Evolutionary conservation across 164 flowering plant genomes (phyloP), one percentile per base, ranked within the genome.

Genomic region (Magnolia sinica): DNA sequence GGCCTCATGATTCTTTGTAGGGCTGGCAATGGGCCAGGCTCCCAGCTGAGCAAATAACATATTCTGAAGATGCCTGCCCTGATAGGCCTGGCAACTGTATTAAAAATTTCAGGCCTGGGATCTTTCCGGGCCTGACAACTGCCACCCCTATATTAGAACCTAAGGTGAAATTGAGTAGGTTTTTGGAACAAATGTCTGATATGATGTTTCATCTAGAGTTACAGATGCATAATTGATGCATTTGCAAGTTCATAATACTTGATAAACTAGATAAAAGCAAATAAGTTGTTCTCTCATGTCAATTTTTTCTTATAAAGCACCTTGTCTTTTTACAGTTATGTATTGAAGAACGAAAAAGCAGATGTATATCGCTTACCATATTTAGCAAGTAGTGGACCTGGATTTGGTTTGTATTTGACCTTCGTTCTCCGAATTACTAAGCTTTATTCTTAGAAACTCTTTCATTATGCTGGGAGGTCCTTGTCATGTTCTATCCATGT

Each of bases 311-410:
- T 23, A 68, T 20, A 68, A 14, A 8, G 23, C 67, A 3, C 68
- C 29, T 73, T 66, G 45, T 37, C 22, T 68, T 61, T 71, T 84
- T 72, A 71, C 90, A 96, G 99, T 51, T 96, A 96, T 71, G 94
- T 90, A n/a, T 76, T 96, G 87, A 96, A 96, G 90, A 75, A 84
- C 82, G 99, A 94, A 75, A 96, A 92, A 84, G 98, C 97, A 81
- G 99, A 96, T 79, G 97, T 96, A 13, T 96, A 94, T 81, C 91
- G 99, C 18, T 80, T 94, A 77, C 99, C 99, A 79, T 94, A 96
- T 84, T 81, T 96, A 81, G 64, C 90, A 74, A 96, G 99, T 84
- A 78, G 99, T 76, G 97, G 91, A 59, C 99, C 99, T 73, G 99
- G 97, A 80, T 96, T 96, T 85, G 98, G 99, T 94, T 76, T 75